A percentile compares a stretch with the other conserved stretches of the same genome.
phyloP scores from a whole-genome alignment of 768 basidiomycete genomes.

The Suillus alpinus region DNA sequence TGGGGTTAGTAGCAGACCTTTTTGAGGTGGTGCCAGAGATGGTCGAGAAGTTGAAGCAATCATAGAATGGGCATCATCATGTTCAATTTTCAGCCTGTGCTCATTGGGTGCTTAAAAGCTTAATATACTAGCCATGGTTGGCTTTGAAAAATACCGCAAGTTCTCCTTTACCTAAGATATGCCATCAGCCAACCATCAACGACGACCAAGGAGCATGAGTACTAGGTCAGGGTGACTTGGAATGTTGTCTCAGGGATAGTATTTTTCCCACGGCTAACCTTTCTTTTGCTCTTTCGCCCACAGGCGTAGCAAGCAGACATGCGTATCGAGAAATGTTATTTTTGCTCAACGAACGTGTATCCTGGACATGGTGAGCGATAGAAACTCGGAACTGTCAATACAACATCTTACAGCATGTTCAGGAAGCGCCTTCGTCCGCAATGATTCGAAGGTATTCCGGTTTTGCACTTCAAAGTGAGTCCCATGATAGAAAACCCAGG shows the following conservation, averaged over 20 bases:
- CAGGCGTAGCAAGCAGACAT: conserved; percentile 37
- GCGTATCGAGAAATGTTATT: conserved; percentile 98
- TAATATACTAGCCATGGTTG: not conserved
- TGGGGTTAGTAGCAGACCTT: conserved; percentile 90
- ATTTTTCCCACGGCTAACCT: conserved; percentile 23
- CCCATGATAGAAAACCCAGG: not conserved
- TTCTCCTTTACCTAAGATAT: not conserved
- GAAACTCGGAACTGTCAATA: not conserved
- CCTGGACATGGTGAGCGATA: conserved; percentile 80
- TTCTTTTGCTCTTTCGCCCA: not conserved
- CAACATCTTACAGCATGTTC: not conserved
- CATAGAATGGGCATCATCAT: not conserved
- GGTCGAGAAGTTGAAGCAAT: conserved; percentile 76
- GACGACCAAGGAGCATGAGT: not conserved
- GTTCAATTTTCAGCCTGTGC: not conserved
- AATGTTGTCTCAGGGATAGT: not conserved
- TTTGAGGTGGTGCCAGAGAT: conserved; percentile 91
- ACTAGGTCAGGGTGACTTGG: not conserved
- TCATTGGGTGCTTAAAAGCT: not conserved
- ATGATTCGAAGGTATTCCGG: conserved; percentile 96
- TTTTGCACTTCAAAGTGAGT: conserved; percentile 96
- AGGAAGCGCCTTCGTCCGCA: conserved; percentile 96
- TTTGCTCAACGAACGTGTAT: conserved; percentile 95
- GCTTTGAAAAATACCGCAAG: not conserved
- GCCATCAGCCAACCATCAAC: no score